Percentiles rank a stretch among this genome's conserved stretches.
Conservation (phyloP, 2,329 filamentous ascomycete species). For the Cladorrhinum sp. region DNA sequence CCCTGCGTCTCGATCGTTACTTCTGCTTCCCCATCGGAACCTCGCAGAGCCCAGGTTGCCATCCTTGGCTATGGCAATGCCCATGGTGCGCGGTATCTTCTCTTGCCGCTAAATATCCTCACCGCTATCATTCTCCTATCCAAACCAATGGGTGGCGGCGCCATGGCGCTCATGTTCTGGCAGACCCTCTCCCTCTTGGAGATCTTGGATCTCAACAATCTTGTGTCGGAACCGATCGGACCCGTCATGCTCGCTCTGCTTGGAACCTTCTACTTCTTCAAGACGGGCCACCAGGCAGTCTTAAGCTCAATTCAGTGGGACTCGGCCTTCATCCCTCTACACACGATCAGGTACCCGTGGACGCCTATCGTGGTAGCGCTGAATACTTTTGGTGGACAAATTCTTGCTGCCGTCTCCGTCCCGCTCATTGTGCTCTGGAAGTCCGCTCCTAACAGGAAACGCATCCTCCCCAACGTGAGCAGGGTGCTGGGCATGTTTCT, state of each 20-base stretch:
- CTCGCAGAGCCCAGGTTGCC: slow-evolving; percentile 59
- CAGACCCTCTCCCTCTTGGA: slow-evolving; percentile 79
- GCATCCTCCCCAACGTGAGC: slow-evolving; percentile 66
- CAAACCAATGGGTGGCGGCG: slow-evolving; percentile 90
- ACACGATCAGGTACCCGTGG: slow-evolving; percentile 83
- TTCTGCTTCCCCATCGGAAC: slow-evolving; percentile 40
- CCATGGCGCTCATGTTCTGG: slow-evolving; percentile 78
- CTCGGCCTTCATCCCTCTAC: slow-evolving; percentile 83
- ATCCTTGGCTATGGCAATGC: slow-evolving; percentile 90
- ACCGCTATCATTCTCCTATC: slow-evolving; percentile 75
- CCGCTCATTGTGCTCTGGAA: slow-evolving; percentile 89
- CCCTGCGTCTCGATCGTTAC: slow-evolving; percentile 75
- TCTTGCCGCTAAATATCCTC: slow-evolving; percentile 76
- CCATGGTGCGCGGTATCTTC: slow-evolving; percentile 85
- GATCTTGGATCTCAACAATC: slow-evolving; percentile 57
- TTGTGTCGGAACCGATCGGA: slow-evolving; percentile 70
- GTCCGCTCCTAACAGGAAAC: slow-evolving; percentile 69
- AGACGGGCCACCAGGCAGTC: slow-evolving; percentile 91
- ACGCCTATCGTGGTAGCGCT: slow-evolving; percentile 75
- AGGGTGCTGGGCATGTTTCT: slow-evolving; percentile 72
- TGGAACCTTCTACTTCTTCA: slow-evolving; percentile 94
- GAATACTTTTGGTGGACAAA: slow-evolving; percentile 88
- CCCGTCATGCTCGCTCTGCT: slow-evolving; percentile 83
- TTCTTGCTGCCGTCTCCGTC: slow-evolving; percentile 74
- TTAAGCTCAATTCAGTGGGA: slow-evolving; percentile 94